Conservation (phyloP, 257 asterid species). For the Rubia yunnanensis region DNA sequence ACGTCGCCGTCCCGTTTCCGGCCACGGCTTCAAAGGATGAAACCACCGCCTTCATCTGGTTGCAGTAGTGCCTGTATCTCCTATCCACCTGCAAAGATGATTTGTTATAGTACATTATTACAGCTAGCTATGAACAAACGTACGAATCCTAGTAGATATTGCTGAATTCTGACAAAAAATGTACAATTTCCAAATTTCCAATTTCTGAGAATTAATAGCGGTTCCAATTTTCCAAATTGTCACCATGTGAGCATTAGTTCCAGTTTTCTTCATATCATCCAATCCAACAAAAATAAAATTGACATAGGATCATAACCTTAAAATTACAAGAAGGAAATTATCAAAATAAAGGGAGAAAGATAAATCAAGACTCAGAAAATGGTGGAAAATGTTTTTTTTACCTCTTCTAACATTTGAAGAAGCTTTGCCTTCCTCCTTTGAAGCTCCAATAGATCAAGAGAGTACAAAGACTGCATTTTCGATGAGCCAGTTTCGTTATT, state of each 20-base stretch:
- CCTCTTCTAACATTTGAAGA: constrained; percentile 69
- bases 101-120: too few relatives aligned
- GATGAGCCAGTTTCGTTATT: constrained; percentile 15
- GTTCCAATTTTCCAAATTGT: background rate
- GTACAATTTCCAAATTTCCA: too few relatives aligned
- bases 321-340: background rate
- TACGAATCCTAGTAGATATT: background rate
- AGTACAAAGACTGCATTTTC: constrained; percentile 40
- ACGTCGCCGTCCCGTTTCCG: constrained; percentile 49
- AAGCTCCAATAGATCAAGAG: constrained; percentile 66
- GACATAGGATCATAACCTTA: too few relatives aligned
- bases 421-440: constrained; percentile 77
- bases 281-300: too few relatives aligned
- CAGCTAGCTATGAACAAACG: too few relatives aligned
- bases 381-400: constrained; percentile 4
- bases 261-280: background rate
- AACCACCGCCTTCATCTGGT: constrained; percentile 51
- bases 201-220: background rate
- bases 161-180: background rate
- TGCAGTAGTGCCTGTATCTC: constrained; percentile 51
- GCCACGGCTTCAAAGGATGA: constrained; percentile 59
- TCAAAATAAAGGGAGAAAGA: too few relatives aligned
- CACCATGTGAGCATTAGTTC: background rate
- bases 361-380: too few relatives aligned
- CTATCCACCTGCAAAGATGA: constrained; percentile 51